A percentile compares a stretch with the other conserved stretches of the same genome.
Conservation (phyloP, 345 rosid species). For the Hibiscus tridactylites region DNA sequence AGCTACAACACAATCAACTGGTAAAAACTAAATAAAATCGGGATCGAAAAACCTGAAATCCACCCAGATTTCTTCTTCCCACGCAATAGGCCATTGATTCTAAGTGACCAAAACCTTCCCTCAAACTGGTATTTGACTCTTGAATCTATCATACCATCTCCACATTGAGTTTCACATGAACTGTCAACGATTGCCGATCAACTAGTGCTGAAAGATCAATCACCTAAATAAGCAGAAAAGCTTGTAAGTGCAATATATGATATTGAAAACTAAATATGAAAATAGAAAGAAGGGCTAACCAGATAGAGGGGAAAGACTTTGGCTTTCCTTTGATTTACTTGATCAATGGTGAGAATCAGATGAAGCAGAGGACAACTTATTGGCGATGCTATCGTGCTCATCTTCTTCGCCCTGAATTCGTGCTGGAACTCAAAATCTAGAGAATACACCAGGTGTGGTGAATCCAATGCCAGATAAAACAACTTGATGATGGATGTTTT, state of each 20-base stretch:
- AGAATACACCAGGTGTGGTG: conserved; percentile 48
- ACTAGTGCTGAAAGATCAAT: neutral
- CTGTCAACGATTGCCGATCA: conserved; percentile 15
- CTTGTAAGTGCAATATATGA: neutral
- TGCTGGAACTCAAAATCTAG: conserved; percentile 78
- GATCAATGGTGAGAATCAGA: conserved; percentile 76
- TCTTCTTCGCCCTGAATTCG: conserved; percentile 84
- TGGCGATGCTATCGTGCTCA: conserved; percentile 67
- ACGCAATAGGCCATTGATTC: conserved; percentile 38
- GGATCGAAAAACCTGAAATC: conserved; percentile 42
- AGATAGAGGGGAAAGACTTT: conserved; percentile 26
- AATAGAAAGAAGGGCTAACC: conserved; percentile 23
- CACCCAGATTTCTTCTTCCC: conserved; percentile 36
- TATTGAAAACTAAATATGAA: neutral
- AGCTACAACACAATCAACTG: conserved; percentile 8
- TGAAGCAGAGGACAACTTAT: conserved; percentile 75
- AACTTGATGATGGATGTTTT: conserved; percentile 36
- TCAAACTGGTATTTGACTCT: conserved; percentile 7
- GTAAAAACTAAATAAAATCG: conserved; percentile 29
- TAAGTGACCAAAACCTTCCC: conserved; percentile 26
- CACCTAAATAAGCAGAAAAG: neutral
- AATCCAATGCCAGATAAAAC: conserved; percentile 44
- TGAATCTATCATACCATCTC: conserved; percentile 11
- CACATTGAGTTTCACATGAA: conserved; percentile 5
- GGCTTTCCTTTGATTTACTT: conserved; percentile 7